These are phyloP conservation scores for Chaetomium cochliodes DNA, from an alignment of 495 filamentous ascomycete species.

Conservation along the genomic window DNA sequence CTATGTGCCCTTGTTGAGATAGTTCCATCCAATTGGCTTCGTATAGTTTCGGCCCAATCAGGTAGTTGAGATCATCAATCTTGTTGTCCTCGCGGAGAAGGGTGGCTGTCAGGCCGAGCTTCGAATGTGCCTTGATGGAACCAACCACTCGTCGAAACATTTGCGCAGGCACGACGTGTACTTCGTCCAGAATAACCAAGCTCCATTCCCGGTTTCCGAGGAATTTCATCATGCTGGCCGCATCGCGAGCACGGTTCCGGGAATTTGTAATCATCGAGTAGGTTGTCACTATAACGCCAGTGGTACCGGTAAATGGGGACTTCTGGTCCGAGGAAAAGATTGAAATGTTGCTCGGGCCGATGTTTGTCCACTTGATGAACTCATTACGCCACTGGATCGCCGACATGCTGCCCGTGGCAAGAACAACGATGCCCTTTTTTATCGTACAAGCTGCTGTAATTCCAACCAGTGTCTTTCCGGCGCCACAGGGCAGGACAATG, in stretches of 20 bases:
- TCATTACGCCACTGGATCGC: slow-evolving; percentile 96
- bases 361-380: slow-evolving; percentile 97
- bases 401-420: slow-evolving; percentile 96
- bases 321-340: slow-evolving; percentile 96
- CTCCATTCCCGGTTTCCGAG: slow-evolving; percentile 89
- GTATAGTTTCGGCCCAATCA: slow-evolving; percentile 96
- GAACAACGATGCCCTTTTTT: slow-evolving; percentile 90
- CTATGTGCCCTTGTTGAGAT: slow-evolving; percentile 94
- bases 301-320: slow-evolving; percentile 79
- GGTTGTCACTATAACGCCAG: slow-evolving; percentile 94
- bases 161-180: slow-evolving; percentile 94
- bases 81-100: slow-evolving; percentile 96
- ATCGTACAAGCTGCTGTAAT: slow-evolving; percentile 98
- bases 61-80: slow-evolving; percentile 93
- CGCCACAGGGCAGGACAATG: slow-evolving; percentile 94
- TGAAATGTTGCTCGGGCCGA: slow-evolving; percentile 86
- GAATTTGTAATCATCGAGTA: slow-evolving; percentile 98
- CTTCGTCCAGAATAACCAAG: slow-evolving; percentile 95
- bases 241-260: slow-evolving; percentile 80
- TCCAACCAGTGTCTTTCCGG: slow-evolving; percentile 94
- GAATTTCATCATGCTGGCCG: slow-evolving; percentile 98
- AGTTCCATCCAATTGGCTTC: slow-evolving; percentile 99
- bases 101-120: slow-evolving; percentile 92
- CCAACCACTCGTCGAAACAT: slow-evolving; percentile 94
- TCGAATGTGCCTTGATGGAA: slow-evolving; percentile 87